Percentiles rank a stretch among this genome's conserved stretches.
phyloP scores from a whole-genome alignment of 192 early-diverging fungal genomes.

The Backusella australiensis region DNA sequence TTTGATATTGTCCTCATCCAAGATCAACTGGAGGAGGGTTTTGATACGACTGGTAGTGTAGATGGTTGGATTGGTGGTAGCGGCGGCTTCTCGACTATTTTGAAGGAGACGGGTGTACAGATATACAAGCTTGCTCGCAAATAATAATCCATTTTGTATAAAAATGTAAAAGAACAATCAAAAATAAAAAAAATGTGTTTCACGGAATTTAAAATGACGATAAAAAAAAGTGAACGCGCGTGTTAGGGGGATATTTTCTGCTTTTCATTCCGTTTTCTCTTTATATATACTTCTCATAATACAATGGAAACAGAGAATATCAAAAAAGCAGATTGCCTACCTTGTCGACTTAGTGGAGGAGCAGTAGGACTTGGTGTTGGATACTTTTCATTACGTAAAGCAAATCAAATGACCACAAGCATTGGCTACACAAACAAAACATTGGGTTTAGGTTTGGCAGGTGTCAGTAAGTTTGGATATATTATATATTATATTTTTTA shows the following conservation, averaged over 20 bases:
- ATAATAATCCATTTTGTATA: neutral
- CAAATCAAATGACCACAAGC: neutral
- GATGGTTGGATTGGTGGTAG: neutral
- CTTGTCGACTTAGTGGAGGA: neutral
- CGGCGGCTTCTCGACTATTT: neutral
- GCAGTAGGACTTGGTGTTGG: neutral
- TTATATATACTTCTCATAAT: neutral
- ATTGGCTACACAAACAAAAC: constrained; percentile 3
- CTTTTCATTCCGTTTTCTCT: neutral
- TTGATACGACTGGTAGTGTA: neutral
- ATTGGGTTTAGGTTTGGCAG: constrained; percentile 5
- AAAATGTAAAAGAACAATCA: too few relatives aligned
- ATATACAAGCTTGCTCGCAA: neutral
- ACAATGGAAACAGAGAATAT: neutral
- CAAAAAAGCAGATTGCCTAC: neutral
- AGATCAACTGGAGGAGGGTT: neutral
- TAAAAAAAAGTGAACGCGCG: neutral
- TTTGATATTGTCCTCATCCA: constrained; percentile 6
- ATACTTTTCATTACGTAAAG: constrained; percentile 1
- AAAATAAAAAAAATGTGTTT: neutral
- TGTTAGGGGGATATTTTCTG: too few relatives aligned
- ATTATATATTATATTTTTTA: too few relatives aligned
- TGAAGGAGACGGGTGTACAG: neutral
- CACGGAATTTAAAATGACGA: neutral
- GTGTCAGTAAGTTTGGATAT: neutral